phyloP scores from a whole-genome alignment of 2,329 filamentous ascomycete genomes.

The Pseudocercospora fijiensis region DNA sequence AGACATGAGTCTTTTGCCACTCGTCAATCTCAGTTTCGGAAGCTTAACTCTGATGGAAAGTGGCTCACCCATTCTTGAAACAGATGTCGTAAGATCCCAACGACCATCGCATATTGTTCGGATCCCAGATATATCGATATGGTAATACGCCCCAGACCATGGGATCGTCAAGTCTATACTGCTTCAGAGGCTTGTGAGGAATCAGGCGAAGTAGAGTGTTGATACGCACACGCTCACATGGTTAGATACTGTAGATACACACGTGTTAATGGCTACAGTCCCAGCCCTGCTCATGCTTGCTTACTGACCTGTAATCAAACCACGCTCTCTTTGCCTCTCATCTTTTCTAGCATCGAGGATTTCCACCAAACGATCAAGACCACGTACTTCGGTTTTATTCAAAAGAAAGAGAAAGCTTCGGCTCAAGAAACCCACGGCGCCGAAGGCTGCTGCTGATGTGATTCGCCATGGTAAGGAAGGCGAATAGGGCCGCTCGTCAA shows the following conservation, averaged over 20 bases:
- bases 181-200: conserved; percentile 14
- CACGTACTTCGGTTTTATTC: conserved; percentile 73
- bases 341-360: conserved; percentile 72
- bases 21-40: conserved; percentile 8
- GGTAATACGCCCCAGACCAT: conserved; percentile 90
- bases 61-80: conserved; percentile 72
- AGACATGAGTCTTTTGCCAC: conserved; percentile 57
- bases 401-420: conserved; percentile 72
- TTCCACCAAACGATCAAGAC: conserved; percentile 71
- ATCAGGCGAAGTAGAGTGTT: conserved; percentile 24
- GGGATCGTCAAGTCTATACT: conserved; percentile 80
- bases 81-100: conserved; percentile 94
- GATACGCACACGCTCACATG: conserved; percentile 80
- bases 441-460: conserved; percentile 72
- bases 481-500: conserved; percentile 48
- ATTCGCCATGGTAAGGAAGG: conserved; percentile 69
- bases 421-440: conserved; percentile 67
- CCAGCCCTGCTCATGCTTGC: not conserved
- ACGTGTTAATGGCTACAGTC: not conserved
- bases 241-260: conserved; percentile 66
- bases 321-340: conserved; percentile 64
- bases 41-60: conserved; percentile 15
- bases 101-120: conserved; percentile 78
- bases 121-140: conserved; percentile 66
- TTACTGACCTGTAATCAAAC: conserved; percentile 74